These are phyloP conservation scores for Selaginella moellendorffii DNA, from an alignment of 75 land plant species.

Conservation along the genomic window DNA sequence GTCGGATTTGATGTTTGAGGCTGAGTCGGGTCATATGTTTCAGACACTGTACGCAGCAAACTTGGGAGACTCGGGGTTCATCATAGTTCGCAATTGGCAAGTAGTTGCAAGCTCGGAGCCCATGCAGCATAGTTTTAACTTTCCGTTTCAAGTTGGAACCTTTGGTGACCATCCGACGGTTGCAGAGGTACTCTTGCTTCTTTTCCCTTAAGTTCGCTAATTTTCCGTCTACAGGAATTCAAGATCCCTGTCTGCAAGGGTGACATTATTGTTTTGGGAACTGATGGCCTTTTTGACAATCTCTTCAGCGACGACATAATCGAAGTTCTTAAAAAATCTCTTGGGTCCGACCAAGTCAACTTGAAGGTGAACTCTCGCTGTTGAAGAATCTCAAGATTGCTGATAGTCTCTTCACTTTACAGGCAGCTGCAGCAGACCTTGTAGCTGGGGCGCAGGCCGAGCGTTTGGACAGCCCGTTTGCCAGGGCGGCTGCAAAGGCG, in stretches of 20 bases:
- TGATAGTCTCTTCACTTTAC: not conserved
- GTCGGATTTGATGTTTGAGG: too few species aligned
- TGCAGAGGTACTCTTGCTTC: slow-evolving; percentile 41
- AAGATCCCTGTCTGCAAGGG: slow-evolving; percentile 45
- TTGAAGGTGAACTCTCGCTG: not conserved
- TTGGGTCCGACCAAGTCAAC: not conserved
- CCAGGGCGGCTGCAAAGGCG: slow-evolving; percentile 49
- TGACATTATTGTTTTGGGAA: slow-evolving; percentile 61
- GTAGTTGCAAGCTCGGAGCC: slow-evolving; percentile 55
- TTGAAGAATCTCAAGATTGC: too few species aligned
- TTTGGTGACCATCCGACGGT: slow-evolving; percentile 49
- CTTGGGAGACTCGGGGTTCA: slow-evolving; percentile 79
- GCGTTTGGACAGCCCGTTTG: slow-evolving; percentile 53
- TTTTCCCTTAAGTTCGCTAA: not conserved
- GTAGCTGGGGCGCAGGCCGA: slow-evolving; percentile 48
- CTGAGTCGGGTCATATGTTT: too few species aligned
- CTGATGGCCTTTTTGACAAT: slow-evolving; percentile 90
- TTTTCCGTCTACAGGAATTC: slow-evolving; percentile 32
- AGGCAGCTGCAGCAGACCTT: slow-evolving; percentile 56
- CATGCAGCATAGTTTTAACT: slow-evolving; percentile 67
- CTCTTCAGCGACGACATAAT: slow-evolving; percentile 15
- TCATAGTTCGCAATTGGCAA: slow-evolving; percentile 47
- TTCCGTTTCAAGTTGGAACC: slow-evolving; percentile 53
- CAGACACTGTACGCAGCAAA: slow-evolving; percentile 73
- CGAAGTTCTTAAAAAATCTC: not conserved